A percentile compares a stretch with the other conserved stretches of the same genome.
Evolutionary conservation across 164 flowering plant species (phyloP).

Genomic region (Warburgia ugandensis): DNA sequence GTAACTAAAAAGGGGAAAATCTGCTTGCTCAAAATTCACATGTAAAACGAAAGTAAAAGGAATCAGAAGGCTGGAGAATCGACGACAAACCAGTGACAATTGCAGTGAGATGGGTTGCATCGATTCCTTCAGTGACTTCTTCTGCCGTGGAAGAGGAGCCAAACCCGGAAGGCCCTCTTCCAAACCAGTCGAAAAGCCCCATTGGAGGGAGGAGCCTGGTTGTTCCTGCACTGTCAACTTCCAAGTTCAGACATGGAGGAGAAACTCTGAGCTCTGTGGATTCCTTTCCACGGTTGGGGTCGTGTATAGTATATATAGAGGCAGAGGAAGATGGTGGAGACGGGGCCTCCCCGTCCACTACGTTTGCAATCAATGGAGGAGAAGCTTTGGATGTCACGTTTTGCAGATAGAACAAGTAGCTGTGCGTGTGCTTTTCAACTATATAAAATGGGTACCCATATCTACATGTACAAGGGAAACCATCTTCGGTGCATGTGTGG

Average conservation of each 20-base stretch:
- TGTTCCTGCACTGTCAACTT: not conserved
- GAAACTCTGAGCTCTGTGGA: not conserved
- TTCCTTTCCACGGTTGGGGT: not conserved
- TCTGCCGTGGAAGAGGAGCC: constrained; percentile 21
- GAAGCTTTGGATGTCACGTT: no score
- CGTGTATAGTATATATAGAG: not conserved
- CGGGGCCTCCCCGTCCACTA: constrained; percentile 8
- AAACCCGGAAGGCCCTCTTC: constrained; percentile 18
- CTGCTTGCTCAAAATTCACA: not conserved
- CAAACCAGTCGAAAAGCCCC: constrained; percentile 12
- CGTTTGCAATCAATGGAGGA: not conserved
- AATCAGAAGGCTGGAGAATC: not conserved
- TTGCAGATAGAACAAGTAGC: no score
- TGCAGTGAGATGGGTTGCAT: constrained; percentile 25
- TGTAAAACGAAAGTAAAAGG: not conserved
- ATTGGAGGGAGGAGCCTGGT: not conserved
- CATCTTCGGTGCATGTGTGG: no score
- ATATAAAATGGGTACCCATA: no score
- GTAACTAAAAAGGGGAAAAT: not conserved
- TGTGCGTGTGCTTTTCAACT: no score
- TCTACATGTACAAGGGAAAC: no score
- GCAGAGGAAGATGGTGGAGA: not conserved
- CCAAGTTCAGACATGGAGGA: not conserved
- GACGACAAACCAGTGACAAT: constrained; percentile 19
- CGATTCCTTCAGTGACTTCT: constrained; percentile 24